Percentiles rank a stretch among this genome's conserved stretches.
Evolutionary conservation across 2,329 filamentous ascomycete species (phyloP).

Genomic region (Didymella lethalis): DNA sequence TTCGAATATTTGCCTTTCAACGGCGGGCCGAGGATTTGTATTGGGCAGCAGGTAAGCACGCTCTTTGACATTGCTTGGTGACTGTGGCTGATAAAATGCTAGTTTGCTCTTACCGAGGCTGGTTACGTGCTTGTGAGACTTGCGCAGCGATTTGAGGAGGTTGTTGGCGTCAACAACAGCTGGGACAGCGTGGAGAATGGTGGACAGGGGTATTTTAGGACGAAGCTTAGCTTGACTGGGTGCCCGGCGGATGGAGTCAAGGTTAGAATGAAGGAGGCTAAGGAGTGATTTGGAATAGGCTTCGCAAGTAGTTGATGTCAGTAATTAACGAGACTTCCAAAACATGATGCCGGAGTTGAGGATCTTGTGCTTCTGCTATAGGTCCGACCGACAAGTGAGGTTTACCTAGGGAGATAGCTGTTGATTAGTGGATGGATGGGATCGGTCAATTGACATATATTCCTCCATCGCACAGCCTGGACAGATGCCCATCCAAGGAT

Average conservation of each 20-base stretch:
- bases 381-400: no score
- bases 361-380: no score
- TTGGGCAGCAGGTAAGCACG: slow-evolving; percentile 34
- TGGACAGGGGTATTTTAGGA: slow-evolving; percentile 35
- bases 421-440: no score
- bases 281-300: slow-evolving; percentile 12
- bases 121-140: slow-evolving; percentile 40
- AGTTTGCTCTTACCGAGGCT: slow-evolving; percentile 45
- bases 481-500: no score
- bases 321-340: no score
- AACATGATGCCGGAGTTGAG: no score
- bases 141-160: slow-evolving; percentile 40
- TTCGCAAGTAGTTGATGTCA: background rate
- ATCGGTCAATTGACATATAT: no score
- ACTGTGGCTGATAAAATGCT: background rate
- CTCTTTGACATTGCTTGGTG: no score
- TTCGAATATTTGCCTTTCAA: slow-evolving; percentile 49
- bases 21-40: slow-evolving; percentile 44
- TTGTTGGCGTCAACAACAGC: slow-evolving; percentile 36
- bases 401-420: no score
- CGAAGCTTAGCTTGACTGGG: slow-evolving; percentile 35
- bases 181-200: slow-evolving; percentile 40
- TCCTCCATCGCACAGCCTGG: no score
- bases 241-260: slow-evolving; percentile 45
- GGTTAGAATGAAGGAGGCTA: slow-evolving; percentile 43